phyloP scores from a whole-genome alignment of 805 yeast species.

The Cyberlindnera mrakii region DNA sequence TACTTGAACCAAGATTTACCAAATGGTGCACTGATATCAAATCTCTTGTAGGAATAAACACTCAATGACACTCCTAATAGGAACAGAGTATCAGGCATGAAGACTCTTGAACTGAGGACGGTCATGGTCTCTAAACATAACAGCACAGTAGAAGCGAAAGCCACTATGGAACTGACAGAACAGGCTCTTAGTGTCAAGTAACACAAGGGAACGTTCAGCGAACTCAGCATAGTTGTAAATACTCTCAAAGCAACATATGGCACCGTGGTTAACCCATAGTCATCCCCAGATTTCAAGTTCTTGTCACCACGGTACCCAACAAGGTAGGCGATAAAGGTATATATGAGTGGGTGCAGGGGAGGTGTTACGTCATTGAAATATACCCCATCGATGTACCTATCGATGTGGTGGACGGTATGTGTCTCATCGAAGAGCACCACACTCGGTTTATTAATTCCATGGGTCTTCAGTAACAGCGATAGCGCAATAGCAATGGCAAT shows the following conservation, averaged over 20 bases:
- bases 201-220: constrained; percentile 43
- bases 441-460: constrained; percentile 13
- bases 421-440: constrained; percentile 45
- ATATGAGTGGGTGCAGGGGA: constrained; percentile 58
- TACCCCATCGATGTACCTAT: constrained; percentile 46
- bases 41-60: constrained; percentile 44
- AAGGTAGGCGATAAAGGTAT: constrained; percentile 44
- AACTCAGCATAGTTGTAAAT: constrained; percentile 51
- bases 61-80: constrained; percentile 42
- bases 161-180: constrained; percentile 45
- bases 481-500: constrained; percentile 14
- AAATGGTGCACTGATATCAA: constrained; percentile 41
- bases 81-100: constrained; percentile 40
- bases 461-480: constrained; percentile 15
- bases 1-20: constrained; percentile 46
- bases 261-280: constrained; percentile 20
- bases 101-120: constrained; percentile 50
- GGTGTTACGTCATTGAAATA: constrained; percentile 72
- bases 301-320: constrained; percentile 44
- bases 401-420: constrained; percentile 34
- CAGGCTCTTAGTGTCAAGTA: constrained; percentile 50
- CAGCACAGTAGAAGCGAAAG: constrained; percentile 45
- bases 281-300: constrained; percentile 13
- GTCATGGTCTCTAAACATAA: constrained; percentile 58
- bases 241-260: constrained; percentile 53